Evolutionary conservation across 306 rosid genomes (phyloP).

Genomic region (Echinosophora koreensis): DNA sequence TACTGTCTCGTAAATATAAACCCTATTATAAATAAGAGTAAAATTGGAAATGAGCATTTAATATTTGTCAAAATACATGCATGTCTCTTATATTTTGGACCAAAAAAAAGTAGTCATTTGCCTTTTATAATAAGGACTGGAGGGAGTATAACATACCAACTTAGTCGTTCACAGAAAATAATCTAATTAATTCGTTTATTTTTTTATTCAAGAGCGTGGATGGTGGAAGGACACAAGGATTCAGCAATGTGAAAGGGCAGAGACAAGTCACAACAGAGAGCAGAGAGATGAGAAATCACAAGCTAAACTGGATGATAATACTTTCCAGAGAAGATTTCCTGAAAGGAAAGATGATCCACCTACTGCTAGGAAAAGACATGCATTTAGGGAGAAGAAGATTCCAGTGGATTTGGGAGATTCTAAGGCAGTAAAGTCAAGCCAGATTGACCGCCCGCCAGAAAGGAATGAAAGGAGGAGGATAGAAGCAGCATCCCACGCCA

Average conservation of each 20-base stretch:
- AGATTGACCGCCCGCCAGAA: conserved; percentile 45
- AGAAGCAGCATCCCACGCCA: conserved; percentile 53
- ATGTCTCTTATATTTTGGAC: too few species aligned
- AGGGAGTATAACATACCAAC: conserved; percentile 4
- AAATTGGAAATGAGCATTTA: too few species aligned
- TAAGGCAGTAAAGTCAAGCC: conserved; percentile 55
- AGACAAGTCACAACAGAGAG: conserved; percentile 49
- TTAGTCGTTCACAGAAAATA: conserved; percentile 15
- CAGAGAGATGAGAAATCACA: conserved; percentile 57
- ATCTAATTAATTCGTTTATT: background rate
- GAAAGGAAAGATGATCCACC: conserved; percentile 55
- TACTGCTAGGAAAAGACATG: conserved; percentile 69
- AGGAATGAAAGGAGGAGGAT: conserved; percentile 62
- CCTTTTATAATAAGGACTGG: too few species aligned
- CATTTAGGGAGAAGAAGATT: conserved; percentile 77
- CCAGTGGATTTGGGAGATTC: conserved; percentile 53
- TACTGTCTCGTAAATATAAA: too few species aligned
- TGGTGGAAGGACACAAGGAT: conserved; percentile 73
- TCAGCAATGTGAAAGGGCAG: conserved; percentile 53
- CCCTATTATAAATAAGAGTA: too few species aligned
- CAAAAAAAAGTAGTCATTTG: too few species aligned
- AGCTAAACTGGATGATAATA: conserved; percentile 50
- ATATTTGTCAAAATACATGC: too few species aligned
- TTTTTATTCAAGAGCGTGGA: conserved; percentile 62
- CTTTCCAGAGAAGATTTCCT: conserved; percentile 54